Percentiles rank a stretch among this genome's conserved stretches.
phyloP scores from a whole-genome alignment of 1,284 basidiomycete genomes.

The Pseudozyma flocculosa region DNA sequence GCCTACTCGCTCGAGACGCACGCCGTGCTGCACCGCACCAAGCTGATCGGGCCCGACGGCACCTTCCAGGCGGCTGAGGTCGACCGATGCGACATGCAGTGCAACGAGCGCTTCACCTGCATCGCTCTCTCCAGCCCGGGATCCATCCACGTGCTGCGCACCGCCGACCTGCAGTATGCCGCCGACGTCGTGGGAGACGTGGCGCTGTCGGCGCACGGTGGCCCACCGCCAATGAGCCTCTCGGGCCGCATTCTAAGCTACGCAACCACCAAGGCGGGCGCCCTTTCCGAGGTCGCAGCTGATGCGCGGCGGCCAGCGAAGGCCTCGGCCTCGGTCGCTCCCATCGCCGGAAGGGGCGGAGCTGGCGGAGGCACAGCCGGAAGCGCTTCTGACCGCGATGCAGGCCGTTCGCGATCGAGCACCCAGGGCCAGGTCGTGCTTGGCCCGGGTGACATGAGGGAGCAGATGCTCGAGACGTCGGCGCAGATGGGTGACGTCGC shows the following conservation, averaged over 20 bases:
- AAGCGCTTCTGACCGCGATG: not conserved
- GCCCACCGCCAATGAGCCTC: conserved; percentile 17
- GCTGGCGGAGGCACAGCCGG: not conserved
- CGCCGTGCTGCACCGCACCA: conserved; percentile 1
- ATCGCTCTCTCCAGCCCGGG: conserved; percentile 20
- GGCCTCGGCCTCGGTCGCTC: not conserved
- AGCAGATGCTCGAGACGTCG: conserved; percentile 32
- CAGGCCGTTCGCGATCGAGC: not conserved
- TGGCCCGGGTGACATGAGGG: conserved; percentile 26
- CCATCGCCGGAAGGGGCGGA: no score
- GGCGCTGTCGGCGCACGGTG: conserved; percentile 1
- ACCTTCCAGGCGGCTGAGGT: not conserved
- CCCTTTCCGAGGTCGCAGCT: conserved; percentile 11
- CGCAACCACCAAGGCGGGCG: conserved; percentile 4
- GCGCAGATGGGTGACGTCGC: conserved; percentile 30
- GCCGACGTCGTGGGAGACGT: conserved; percentile 10
- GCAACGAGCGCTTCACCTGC: conserved; percentile 11
- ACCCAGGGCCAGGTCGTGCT: not conserved
- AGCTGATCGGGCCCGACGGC: not conserved
- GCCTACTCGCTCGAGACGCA: conserved; percentile 24
- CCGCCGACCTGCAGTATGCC: conserved; percentile 16
- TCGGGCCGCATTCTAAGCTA: conserved; percentile 26
- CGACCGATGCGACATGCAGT: conserved; percentile 7
- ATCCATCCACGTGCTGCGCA: conserved; percentile 22
- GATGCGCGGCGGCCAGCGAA: conserved; percentile 5